phyloP scores from a whole-genome alignment of 306 rosid genomes.

The Rosa rugosa region DNA sequence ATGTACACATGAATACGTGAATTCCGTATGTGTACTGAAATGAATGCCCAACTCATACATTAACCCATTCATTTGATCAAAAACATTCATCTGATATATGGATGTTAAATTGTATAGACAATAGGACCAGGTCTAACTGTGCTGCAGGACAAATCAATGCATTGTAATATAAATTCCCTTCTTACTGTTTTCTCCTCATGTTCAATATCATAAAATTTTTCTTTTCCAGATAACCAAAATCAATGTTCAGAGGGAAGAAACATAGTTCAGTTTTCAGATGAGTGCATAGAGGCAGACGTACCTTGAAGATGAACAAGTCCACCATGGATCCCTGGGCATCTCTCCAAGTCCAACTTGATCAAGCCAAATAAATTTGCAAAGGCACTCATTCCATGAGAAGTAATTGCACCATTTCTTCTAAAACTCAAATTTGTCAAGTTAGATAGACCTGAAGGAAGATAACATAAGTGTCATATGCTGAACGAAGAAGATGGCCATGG shows the following conservation, averaged over 20 bases:
- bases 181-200: background rate
- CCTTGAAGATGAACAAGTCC: slow-evolving; percentile 87
- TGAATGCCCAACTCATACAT: background rate
- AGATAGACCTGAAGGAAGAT: slow-evolving; percentile 62
- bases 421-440: slow-evolving; percentile 83
- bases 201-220: background rate
- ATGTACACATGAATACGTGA: background rate
- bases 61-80: background rate
- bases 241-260: background rate
- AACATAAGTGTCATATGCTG: slow-evolving; percentile 26
- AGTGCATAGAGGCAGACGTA: slow-evolving; percentile 29
- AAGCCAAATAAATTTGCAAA: slow-evolving; percentile 61
- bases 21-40: background rate
- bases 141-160: background rate
- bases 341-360: slow-evolving; percentile 91
- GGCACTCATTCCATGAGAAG: slow-evolving; percentile 79
- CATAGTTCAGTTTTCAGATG: background rate
- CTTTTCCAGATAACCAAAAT: background rate
- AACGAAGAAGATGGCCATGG: background rate
- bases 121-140: background rate
- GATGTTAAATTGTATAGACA: background rate
- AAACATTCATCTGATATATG: background rate
- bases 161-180: background rate
- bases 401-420: slow-evolving; percentile 74
- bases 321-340: slow-evolving; percentile 88